Base-by-base conservation (phyloP, 2,329 filamentous ascomycete genomes). In the Pseudogymnoascus sp. region DNA sequence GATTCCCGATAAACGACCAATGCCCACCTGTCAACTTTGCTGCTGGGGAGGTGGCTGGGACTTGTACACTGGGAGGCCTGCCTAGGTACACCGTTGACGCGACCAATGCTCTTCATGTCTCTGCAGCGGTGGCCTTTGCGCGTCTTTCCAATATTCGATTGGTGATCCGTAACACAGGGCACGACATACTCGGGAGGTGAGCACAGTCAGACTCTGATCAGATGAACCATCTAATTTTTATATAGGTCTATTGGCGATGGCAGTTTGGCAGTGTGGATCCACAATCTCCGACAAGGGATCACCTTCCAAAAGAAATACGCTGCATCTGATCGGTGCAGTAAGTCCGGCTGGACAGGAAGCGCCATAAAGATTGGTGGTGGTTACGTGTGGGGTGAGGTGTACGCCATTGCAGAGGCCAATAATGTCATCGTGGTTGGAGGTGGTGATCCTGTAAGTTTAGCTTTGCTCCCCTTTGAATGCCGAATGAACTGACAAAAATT, bases 1-100 rank as follows among this genome's bases (percentile, higher is more conserved):
- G 71, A 65, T 72, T 77, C 41, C 79, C 72, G 64, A 73, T 74
- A 61, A 78, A 80, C 65, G 77, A 77, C 67, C 75, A 77, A 9
- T 81, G 79, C 64, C 71, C 68, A 9, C 64, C 67, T 0, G 64
- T 70, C 11, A 68, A 70, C 62, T 59, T 59, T 20, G 62, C 64
- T 12, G 39, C 65, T 11, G 67, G 67, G 16, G 61, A 68, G 32
- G 62, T 59, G 14, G 63, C 64, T 5, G 60, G 67, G 54, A 70
- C 74, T 0, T 81, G 74, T 62, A 73, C 69, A 57, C 28, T 66
- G 61, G 69, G 63, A 14, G 71, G 72, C 62, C 71, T 73, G 65
- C 73, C 74, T 32, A 67, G 70, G 25, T 74, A 72, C 63, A 71
- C 72, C 43, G 67, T 76, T 8, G 74, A 76, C 58, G 74, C 74